Base-by-base conservation (phyloP, 805 yeast species). In the Metschnikowia anglica region DNA sequence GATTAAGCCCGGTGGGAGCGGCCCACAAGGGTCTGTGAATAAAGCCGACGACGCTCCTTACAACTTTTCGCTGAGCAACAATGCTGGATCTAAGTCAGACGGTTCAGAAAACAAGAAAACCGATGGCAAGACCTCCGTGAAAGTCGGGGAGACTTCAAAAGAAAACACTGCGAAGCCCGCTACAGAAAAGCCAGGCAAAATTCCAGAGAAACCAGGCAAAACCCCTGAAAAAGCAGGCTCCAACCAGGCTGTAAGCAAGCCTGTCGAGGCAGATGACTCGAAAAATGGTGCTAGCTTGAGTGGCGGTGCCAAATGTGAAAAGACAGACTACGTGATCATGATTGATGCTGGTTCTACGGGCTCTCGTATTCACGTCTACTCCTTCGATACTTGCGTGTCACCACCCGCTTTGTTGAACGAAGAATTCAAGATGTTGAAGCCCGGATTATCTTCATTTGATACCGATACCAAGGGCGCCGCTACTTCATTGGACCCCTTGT, bases 321-420 rank as follows among this genome's bases (percentile, higher is more conserved):
- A 68, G 34, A 66, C 77, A 26, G 85, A 85, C 59, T 91, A 76
- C 55, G 97, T 90, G 23, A 77, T 93, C 18, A 89, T 93, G 97
- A 73, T 93, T 43, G 99, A 93, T 70, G 99, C 99, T 6, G 99
- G 99, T 7, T 90, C 98, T 1, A 85, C 96, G 12, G 99, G 99
- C 24, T 89, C 97, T 12, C 82, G 99, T 63, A 86, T 93, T 29
- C 99, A 95, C 65, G 83, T 93, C 36, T 93, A 95, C 67, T 81
- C 85, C 55, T 93, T 93, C 69, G 87, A 88, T 68, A 81, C 88
- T 43, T 90, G 98, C 61, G 73, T 73, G 36, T 79, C 85, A 28
- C 91, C 96, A 43, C 98, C 99, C 33, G 74, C 70, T 45, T 80
- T 93, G 53, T 65, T 88, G 43, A 71, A 75, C 37, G 99, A 93